phyloP scores from a whole-genome alignment of 768 basidiomycete genomes.

The Cubamyces sp. region DNA sequence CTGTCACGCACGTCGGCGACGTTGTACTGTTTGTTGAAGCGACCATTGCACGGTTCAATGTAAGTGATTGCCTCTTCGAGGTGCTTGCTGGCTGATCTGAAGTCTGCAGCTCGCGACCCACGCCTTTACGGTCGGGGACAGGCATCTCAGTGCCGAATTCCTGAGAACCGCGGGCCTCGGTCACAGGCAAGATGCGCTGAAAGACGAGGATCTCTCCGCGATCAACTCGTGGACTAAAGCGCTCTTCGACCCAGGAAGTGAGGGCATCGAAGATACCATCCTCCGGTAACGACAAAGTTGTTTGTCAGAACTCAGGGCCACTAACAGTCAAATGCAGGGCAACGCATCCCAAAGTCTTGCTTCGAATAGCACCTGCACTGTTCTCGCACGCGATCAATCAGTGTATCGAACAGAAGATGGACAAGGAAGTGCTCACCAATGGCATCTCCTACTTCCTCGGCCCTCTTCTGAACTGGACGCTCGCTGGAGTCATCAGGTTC shows the following conservation, averaged over 20 bases:
- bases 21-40: constrained; percentile 78
- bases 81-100: background rate
- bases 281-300: constrained; percentile 32
- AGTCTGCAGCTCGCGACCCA: constrained; percentile 51
- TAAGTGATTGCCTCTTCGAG: constrained; percentile 31
- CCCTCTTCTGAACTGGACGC: constrained; percentile 77
- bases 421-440: constrained; percentile 68
- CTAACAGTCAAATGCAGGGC: constrained; percentile 45
- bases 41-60: constrained; percentile 67
- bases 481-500: constrained; percentile 70
- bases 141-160: constrained; percentile 52
- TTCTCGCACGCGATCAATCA: constrained; percentile 64
- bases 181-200: constrained; percentile 42
- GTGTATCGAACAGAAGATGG: constrained; percentile 56
- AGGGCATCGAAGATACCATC: constrained; percentile 84
- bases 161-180: constrained; percentile 52
- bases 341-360: constrained; percentile 67
- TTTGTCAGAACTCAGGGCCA: too few species aligned
- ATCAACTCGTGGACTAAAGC: constrained; percentile 70
- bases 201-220: constrained; percentile 30
- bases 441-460: constrained; percentile 80
- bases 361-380: constrained; percentile 69
- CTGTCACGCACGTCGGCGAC: constrained; percentile 76
- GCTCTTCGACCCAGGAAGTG: constrained; percentile 73
- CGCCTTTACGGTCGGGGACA: constrained; percentile 49